phyloP scores from a whole-genome alignment of 257 asterid species.

The Nicotiana noctiflora region DNA sequence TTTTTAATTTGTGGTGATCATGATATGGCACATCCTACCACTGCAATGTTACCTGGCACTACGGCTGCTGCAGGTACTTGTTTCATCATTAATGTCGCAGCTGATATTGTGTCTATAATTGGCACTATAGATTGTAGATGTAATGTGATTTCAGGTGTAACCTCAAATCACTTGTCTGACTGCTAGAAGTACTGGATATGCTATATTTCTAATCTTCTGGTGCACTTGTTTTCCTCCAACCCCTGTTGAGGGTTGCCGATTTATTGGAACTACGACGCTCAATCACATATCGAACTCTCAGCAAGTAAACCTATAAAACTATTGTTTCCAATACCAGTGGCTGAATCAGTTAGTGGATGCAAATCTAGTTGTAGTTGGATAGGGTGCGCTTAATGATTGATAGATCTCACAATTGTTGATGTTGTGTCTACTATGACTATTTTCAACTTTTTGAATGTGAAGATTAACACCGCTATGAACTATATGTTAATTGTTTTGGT shows the following conservation, averaged over 20 bases:
- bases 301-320: background rate
- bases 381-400: background rate
- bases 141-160: background rate
- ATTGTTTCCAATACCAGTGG: background rate
- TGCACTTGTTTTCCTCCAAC: background rate
- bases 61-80: too few relatives aligned
- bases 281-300: background rate
- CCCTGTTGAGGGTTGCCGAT: background rate
- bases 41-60: too few relatives aligned
- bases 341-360: background rate
- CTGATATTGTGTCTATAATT: too few relatives aligned
- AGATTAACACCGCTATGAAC: background rate
- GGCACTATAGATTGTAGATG: background rate
- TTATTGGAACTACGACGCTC: background rate
- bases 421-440: background rate
- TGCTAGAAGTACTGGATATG: background rate
- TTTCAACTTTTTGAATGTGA: background rate
- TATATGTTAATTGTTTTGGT: background rate
- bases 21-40: too few relatives aligned
- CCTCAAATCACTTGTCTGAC: background rate
- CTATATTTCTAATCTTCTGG: background rate
- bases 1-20: too few relatives aligned
- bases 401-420: background rate
- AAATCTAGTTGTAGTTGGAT: background rate
- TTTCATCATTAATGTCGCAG: too few relatives aligned